Evolutionary conservation across 371 early-diverging fungal genomes (phyloP).

Genomic region (Mucor velutinosus): DNA sequence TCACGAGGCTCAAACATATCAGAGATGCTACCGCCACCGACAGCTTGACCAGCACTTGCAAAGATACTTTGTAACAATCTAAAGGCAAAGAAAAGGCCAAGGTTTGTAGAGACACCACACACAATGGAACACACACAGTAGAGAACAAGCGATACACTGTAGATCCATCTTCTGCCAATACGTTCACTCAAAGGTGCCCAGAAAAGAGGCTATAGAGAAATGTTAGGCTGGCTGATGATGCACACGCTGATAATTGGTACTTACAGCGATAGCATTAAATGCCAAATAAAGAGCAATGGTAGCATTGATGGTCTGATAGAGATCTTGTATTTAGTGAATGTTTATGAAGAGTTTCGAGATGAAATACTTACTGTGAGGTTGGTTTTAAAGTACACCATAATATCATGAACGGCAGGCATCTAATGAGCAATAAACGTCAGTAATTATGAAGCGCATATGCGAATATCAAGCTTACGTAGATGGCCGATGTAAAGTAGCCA

Average conservation of each 20-base stretch:
- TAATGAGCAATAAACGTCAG: slow-evolving; percentile 1
- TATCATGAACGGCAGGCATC: slow-evolving; percentile 40
- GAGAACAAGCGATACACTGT: slow-evolving; percentile 5
- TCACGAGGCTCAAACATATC: slow-evolving; percentile 37
- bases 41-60: slow-evolving; percentile 32
- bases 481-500: slow-evolving; percentile 37
- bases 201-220: slow-evolving; percentile 27
- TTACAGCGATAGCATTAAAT: slow-evolving; percentile 24
- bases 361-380: slow-evolving; percentile 15
- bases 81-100: slow-evolving; percentile 38
- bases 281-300: slow-evolving; percentile 19
- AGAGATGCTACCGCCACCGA: slow-evolving; percentile 43
- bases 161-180: slow-evolving; percentile 33
- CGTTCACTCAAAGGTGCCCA: slow-evolving; percentile 45
- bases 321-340: too few species aligned
- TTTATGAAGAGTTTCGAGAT: neutral
- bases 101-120: slow-evolving; percentile 30
- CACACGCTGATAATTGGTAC: neutral
- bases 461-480: slow-evolving; percentile 25
- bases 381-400: slow-evolving; percentile 24
- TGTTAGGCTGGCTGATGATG: neutral
- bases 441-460: neutral
- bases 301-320: slow-evolving; percentile 12
- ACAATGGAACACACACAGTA: slow-evolving; percentile 33
- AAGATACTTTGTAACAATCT: slow-evolving; percentile 40